Conservation (phyloP, 1,139 yeast genomes). For the Nakaseomyces uthaithaninus region DNA sequence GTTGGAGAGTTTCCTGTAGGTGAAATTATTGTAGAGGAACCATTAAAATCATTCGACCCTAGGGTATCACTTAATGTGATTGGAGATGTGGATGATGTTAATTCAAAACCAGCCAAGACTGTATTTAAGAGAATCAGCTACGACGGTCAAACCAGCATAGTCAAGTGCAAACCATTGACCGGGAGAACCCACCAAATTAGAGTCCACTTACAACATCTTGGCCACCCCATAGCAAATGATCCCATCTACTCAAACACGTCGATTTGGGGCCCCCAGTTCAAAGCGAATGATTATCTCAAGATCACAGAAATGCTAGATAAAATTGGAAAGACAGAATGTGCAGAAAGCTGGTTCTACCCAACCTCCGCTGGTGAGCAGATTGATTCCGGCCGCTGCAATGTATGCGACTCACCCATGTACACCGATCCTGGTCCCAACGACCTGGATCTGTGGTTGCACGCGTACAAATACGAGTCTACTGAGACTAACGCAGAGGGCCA, state of each 20-base stretch:
- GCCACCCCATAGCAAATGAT: conserved; percentile 90
- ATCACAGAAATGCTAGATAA: conserved; percentile 45
- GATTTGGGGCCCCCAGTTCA: conserved; percentile 72
- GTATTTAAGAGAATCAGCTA: conserved; percentile 35
- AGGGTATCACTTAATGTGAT: conserved; percentile 70
- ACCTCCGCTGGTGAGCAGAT: conserved; percentile 50
- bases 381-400: conserved; percentile 50
- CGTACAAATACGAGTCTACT: conserved; percentile 61
- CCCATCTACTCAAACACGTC: conserved; percentile 70
- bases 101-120: conserved; percentile 59
- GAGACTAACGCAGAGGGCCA: conserved; percentile 52
- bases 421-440: conserved; percentile 87
- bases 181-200: conserved; percentile 95
- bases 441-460: conserved; percentile 83
- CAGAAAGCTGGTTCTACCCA: conserved; percentile 62
- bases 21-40: conserved; percentile 53
- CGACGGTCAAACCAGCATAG: conserved; percentile 55
- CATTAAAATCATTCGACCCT: conserved; percentile 67
- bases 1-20: conserved; percentile 69
- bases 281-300: conserved; percentile 45
- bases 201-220: conserved; percentile 80
- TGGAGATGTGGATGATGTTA: conserved; percentile 36
- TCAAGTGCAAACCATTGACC: conserved; percentile 74
- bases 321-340: conserved; percentile 61
- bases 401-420: conserved; percentile 66